phyloP scores from a whole-genome alignment of 495 filamentous ascomycete species.

The Daldinia decipiens region DNA sequence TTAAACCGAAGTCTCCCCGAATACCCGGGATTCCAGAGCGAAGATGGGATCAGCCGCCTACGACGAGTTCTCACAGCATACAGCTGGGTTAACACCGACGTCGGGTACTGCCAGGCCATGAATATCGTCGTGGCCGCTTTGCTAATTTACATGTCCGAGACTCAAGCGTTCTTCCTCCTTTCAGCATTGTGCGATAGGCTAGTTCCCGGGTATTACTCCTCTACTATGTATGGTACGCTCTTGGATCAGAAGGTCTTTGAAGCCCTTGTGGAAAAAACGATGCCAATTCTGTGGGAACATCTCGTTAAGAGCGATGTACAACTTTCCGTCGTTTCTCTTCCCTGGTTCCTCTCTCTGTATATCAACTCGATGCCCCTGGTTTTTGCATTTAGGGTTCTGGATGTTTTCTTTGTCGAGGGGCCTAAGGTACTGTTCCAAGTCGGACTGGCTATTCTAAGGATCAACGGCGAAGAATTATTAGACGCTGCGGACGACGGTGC shows the following conservation, averaged over 20 bases:
- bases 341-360: slow-evolving; percentile 97
- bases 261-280: slow-evolving; percentile 95
- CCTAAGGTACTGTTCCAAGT: slow-evolving; percentile 98
- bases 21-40: slow-evolving; percentile 96
- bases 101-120: slow-evolving; percentile 99
- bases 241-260: slow-evolving; percentile 98
- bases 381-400: slow-evolving; percentile 94
- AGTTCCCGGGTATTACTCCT: slow-evolving; percentile 95
- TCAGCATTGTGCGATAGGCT: slow-evolving; percentile 92
- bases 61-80: slow-evolving; percentile 93
- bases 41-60: slow-evolving; percentile 91
- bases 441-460: slow-evolving; percentile 92
- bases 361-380: slow-evolving; percentile 99
- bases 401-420: slow-evolving; percentile 98
- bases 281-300: slow-evolving; percentile 98
- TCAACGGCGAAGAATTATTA: slow-evolving; percentile 96
- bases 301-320: slow-evolving; percentile 94
- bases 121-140: slow-evolving; percentile 97
- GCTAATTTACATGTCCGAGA: slow-evolving; percentile 97
- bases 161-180: slow-evolving; percentile 94
- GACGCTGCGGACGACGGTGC: slow-evolving; percentile 95
- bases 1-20: slow-evolving; percentile 95
- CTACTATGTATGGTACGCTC: slow-evolving; percentile 97
- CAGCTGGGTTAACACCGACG: slow-evolving; percentile 93
- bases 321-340: slow-evolving; percentile 96